Evolutionary conservation across 2,329 filamentous ascomycete species (phyloP).

Genomic region (Aspergillus calidoustus): DNA sequence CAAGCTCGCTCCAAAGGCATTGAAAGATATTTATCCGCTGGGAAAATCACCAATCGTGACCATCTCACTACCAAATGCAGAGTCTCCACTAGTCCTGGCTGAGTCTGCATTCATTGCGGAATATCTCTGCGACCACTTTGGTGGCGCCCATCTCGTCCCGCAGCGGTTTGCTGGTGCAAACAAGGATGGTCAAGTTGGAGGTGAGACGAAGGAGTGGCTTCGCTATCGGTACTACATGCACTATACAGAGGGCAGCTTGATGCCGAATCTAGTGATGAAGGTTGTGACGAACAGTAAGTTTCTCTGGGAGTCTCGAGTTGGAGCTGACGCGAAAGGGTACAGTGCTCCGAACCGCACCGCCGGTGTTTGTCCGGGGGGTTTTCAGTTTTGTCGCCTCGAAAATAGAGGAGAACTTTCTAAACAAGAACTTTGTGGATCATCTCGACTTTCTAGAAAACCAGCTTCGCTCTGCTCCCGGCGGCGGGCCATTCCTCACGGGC

Average conservation of each 20-base stretch:
- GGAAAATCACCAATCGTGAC: background rate
- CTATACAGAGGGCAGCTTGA: slow-evolving; percentile 82
- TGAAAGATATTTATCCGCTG: background rate
- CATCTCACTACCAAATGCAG: background rate
- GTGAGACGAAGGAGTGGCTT: slow-evolving; percentile 64
- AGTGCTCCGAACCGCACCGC: background rate
- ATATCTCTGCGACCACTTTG: background rate
- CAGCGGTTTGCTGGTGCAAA: background rate
- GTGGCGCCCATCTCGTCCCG: background rate
- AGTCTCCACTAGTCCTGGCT: background rate
- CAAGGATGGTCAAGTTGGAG: slow-evolving; percentile 44
- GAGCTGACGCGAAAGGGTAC: background rate
- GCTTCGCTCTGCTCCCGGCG: background rate
- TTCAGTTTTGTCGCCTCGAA: background rate
- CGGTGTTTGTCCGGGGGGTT: background rate
- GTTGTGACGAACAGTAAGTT: slow-evolving; percentile 63
- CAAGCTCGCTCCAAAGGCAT: background rate
- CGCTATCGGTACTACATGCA: slow-evolving; percentile 74
- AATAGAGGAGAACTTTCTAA: background rate
- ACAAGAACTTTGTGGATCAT: background rate
- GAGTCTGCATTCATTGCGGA: background rate
- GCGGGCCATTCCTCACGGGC: background rate
- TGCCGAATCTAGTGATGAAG: slow-evolving; percentile 69
- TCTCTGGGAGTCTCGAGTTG: background rate
- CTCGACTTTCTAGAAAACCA: background rate